Conservation (phyloP, 139 green algal species). For the Volvox reticuliferus region DNA sequence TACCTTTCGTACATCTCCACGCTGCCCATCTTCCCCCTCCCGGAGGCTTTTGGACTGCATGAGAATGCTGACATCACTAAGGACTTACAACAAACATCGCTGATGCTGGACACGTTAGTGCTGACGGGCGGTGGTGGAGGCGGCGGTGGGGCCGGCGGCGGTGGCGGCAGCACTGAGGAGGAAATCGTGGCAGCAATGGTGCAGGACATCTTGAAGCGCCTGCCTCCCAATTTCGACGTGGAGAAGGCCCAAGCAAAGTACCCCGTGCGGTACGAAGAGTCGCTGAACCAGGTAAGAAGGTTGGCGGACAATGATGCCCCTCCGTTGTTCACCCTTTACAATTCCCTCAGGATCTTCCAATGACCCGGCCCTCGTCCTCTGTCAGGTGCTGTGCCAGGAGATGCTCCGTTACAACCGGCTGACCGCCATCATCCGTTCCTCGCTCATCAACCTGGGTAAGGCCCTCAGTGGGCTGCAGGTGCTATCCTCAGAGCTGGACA, state of each 20-base stretch:
- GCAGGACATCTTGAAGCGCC: slow-evolving; percentile 64
- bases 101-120: slow-evolving; percentile 76
- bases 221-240: slow-evolving; percentile 79
- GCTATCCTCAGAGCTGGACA: slow-evolving; percentile 73
- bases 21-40: slow-evolving; percentile 68
- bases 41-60: slow-evolving; percentile 84
- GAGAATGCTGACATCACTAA: slow-evolving; percentile 85
- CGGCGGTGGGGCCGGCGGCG: slow-evolving; percentile 27
- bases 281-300: slow-evolving; percentile 72
- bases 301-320: too few relatives aligned
- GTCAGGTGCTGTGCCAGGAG: slow-evolving; percentile 74
- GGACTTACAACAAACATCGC: slow-evolving; percentile 58
- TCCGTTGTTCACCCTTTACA: too few relatives aligned
- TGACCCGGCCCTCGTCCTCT: too few relatives aligned
- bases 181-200: slow-evolving; percentile 65
- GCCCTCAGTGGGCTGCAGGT: slow-evolving; percentile 73
- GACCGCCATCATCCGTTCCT: slow-evolving; percentile 65
- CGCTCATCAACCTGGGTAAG: slow-evolving; percentile 68
- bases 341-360: too few relatives aligned
- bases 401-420: slow-evolving; percentile 86
- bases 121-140: slow-evolving; percentile 55
- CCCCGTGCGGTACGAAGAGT: slow-evolving; percentile 75
- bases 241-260: slow-evolving; percentile 71
- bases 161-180: slow-evolving; percentile 50
- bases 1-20: slow-evolving; percentile 71